Conservation (phyloP, 2,329 filamentous ascomycete species). For the Fusarium gaditjirri region DNA sequence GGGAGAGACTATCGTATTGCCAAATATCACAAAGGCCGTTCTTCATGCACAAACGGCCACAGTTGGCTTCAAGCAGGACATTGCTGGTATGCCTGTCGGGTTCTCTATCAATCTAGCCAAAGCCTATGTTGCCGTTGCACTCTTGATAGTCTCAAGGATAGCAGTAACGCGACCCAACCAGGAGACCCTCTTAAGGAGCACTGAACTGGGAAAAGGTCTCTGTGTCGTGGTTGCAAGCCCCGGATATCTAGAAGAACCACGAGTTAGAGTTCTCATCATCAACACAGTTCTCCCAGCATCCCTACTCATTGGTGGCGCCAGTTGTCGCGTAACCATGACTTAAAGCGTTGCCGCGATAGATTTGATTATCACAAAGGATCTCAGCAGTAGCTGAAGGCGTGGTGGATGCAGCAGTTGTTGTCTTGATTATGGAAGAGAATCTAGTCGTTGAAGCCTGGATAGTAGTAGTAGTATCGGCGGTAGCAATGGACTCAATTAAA, state of each 20-base stretch:
- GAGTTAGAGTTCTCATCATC: not conserved
- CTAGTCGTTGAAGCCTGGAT: not conserved
- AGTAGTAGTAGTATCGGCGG: not conserved
- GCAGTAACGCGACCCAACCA: not conserved
- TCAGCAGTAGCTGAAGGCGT: not conserved
- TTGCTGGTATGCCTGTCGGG: not conserved
- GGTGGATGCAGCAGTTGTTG: not conserved
- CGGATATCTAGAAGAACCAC: not conserved
- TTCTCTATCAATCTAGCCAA: not conserved
- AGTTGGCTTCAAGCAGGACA: not conserved
- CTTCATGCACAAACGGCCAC: not conserved
- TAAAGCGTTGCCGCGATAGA: not conserved
- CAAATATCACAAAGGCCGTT: not conserved
- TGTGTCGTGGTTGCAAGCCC: not conserved
- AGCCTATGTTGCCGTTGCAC: not conserved
- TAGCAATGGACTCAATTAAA: not conserved
- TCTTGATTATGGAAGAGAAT: not conserved
- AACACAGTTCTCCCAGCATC: not conserved
- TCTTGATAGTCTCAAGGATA: not conserved
- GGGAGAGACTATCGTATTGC: not conserved
- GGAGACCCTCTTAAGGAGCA: not conserved
- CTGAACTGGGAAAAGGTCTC: not conserved
- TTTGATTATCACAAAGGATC: not conserved
- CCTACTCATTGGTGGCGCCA: not conserved
- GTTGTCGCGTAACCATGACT: not conserved